These are phyloP conservation scores for Aspergillus sp. DNA, from an alignment of 2,329 filamentous ascomycete species.

Conservation along the genomic window DNA sequence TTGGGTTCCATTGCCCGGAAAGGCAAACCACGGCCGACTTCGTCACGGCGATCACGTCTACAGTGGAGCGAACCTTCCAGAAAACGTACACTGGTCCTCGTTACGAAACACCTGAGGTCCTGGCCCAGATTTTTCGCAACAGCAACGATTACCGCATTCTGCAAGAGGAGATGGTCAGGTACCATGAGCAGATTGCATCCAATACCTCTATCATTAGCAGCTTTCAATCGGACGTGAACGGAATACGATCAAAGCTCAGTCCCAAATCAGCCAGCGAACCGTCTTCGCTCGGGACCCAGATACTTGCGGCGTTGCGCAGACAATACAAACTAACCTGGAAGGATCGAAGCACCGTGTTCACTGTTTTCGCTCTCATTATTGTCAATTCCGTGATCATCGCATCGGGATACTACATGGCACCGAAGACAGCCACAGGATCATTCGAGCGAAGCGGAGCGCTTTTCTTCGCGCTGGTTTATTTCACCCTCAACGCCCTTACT, in stretches of 20 bases:
- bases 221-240: not conserved
- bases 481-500: constrained; percentile 1
- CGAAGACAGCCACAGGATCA: constrained; percentile 1
- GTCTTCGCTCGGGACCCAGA: not conserved
- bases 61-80: not conserved
- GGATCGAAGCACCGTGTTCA: not conserved
- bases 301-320: not conserved
- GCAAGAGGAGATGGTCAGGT: not conserved
- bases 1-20: constrained; percentile 3
- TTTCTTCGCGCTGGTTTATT: constrained; percentile 1
- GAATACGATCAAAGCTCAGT: not conserved
- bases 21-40: constrained; percentile 3
- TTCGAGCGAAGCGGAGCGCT: constrained; percentile 1
- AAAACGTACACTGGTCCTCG: not conserved
- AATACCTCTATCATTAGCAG: not conserved
- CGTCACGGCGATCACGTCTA: constrained; percentile 1
- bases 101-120: not conserved
- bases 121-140: not conserved
- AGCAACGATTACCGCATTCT: not conserved
- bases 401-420: constrained; percentile 1
- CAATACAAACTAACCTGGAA: not conserved
- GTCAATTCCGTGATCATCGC: not conserved
- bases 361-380: not conserved
- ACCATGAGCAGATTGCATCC: not conserved
- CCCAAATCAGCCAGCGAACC: not conserved